Conservation (phyloP, 305 asterid genomes). For the Fraxinus platypoda region DNA sequence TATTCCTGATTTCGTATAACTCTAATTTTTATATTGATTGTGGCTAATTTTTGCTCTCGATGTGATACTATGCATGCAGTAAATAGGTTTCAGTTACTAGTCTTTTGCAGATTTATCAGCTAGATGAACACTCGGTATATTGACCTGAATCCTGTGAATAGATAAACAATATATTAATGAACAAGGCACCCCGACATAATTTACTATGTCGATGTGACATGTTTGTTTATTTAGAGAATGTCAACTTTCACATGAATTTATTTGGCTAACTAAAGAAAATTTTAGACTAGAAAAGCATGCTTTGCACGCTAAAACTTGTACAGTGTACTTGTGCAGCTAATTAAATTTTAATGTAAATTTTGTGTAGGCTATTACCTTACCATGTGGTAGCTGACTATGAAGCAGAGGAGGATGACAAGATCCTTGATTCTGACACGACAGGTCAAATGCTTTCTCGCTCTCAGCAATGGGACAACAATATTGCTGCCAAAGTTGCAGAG, state of each 20-base stretch:
- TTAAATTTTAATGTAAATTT: not conserved
- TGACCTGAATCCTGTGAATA: not conserved
- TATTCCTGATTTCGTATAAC: not conserved
- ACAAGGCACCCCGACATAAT: not conserved
- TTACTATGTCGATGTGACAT: not conserved
- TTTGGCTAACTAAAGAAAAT: not conserved
- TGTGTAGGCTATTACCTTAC: constrained; percentile 81
- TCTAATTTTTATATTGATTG: not conserved
- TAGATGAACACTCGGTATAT: not conserved
- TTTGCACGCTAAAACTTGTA: constrained; percentile 2
- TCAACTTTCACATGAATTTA: not conserved
- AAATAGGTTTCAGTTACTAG: not conserved
- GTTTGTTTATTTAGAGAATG: not conserved
- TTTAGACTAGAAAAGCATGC: not conserved
- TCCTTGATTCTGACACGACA: constrained; percentile 84
- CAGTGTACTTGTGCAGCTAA: not conserved
- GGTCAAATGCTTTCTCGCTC: constrained; percentile 90
- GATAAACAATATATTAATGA: not conserved
- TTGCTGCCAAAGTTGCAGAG: constrained; percentile 93
- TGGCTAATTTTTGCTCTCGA: not conserved
- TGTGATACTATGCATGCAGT: not conserved
- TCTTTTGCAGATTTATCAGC: not conserved
- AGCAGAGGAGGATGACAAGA: constrained; percentile 98
- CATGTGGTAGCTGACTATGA: constrained; percentile 99
- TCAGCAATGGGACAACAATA: constrained; percentile 96